Evolutionary conservation across 78 protist genomes (phyloP).

Genomic region (Blattamonas nauphoetae): DNA sequence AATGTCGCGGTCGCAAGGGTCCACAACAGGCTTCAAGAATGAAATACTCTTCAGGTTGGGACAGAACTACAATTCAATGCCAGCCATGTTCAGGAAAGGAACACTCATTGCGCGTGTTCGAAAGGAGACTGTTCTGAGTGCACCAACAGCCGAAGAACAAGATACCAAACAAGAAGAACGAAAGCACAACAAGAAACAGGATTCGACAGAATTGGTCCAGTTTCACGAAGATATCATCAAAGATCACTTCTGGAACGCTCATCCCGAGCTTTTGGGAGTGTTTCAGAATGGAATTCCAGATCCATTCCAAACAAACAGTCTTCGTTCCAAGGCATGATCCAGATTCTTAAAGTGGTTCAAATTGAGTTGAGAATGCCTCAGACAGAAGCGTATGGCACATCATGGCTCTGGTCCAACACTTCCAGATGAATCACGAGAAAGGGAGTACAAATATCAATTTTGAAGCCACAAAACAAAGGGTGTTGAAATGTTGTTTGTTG

Average conservation of each 20-base stretch:
- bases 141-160: neutral
- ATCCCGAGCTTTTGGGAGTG: neutral
- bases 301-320: too few relatives aligned
- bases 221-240: neutral
- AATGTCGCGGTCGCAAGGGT: neutral
- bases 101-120: slow-evolving; percentile 4
- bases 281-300: neutral
- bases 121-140: too few relatives aligned
- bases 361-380: too few relatives aligned
- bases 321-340: too few relatives aligned
- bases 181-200: neutral
- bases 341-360: too few relatives aligned
- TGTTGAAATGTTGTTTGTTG: too few relatives aligned
- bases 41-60: slow-evolving; percentile 27
- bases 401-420: too few relatives aligned
- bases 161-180: neutral
- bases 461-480: too few relatives aligned
- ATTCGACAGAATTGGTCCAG: neutral
- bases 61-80: slow-evolving; percentile 12
- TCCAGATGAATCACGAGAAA: too few relatives aligned
- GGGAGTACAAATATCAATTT: too few relatives aligned
- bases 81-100: slow-evolving; percentile 14
- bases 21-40: slow-evolving; percentile 6
- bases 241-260: neutral
- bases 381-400: too few relatives aligned